These are phyloP conservation scores for Stephania yunnanensis DNA, from an alignment of 164 flowering plant species.

Conservation along the genomic window DNA sequence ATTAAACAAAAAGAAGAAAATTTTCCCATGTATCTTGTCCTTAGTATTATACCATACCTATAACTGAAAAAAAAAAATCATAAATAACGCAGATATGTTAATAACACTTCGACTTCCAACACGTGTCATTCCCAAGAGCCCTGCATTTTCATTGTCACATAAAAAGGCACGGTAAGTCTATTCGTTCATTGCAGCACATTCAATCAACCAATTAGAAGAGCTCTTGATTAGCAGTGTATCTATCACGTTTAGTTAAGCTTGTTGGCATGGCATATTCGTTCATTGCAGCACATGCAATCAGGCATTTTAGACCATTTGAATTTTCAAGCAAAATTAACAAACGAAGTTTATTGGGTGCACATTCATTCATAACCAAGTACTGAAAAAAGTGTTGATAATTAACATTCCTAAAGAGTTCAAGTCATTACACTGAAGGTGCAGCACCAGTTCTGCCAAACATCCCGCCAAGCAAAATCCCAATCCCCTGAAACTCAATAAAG, in stretches of 20 bases:
- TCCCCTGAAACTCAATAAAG: constrained; percentile 46
- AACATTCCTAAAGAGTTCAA: not conserved
- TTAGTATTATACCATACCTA: constrained; percentile 35
- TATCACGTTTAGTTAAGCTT: not conserved
- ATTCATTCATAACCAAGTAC: not conserved
- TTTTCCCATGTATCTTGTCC: constrained; percentile 20
- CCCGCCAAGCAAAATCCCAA: constrained; percentile 65
- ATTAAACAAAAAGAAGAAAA: not conserved
- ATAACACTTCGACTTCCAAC: constrained; percentile 76
- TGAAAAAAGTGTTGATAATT: not conserved
- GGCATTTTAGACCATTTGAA: not conserved
- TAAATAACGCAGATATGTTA: constrained; percentile 60
- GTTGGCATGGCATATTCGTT: not conserved
- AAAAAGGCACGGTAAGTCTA: not conserved
- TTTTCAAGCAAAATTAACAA: not conserved
- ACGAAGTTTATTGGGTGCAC: not conserved
- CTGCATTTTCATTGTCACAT: constrained; percentile 62
- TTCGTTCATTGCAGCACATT: not conserved
- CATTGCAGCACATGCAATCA: not conserved
- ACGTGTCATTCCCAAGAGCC: constrained; percentile 62
- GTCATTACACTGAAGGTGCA: constrained; percentile 77
- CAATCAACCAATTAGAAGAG: not conserved
- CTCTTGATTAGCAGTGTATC: not conserved
- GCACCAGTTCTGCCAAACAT: constrained; percentile 75
- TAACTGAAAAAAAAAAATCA: constrained; percentile 75